Percentiles rank a stretch among this genome's conserved stretches.
Conservation (phyloP, 2,329 filamentous ascomycete genomes). For the Nemania sp. region DNA sequence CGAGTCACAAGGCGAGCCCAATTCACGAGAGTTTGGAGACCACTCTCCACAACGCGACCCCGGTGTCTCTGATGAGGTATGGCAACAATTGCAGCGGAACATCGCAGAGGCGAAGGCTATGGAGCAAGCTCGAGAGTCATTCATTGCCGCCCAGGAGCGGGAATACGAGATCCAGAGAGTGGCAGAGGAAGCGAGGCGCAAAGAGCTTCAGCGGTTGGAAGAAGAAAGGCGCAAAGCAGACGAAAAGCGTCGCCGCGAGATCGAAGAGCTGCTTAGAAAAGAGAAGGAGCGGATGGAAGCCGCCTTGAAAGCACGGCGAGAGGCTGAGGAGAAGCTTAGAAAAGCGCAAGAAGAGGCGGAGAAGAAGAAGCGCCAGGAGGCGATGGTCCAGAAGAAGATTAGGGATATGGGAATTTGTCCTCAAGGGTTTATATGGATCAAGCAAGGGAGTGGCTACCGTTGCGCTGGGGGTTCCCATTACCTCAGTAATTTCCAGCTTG, state of each 20-base stretch:
- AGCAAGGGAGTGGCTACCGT: slow-evolving; percentile 27
- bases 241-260: slow-evolving; percentile 15
- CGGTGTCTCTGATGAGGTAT: slow-evolving; percentile 24
- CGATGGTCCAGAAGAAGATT: slow-evolving; percentile 25
- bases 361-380: slow-evolving; percentile 24
- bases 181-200: slow-evolving; percentile 20
- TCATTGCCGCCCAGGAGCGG: slow-evolving; percentile 22
- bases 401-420: slow-evolving; percentile 30
- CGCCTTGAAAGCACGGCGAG: slow-evolving; percentile 17
- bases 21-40: neutral
- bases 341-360: slow-evolving; percentile 25
- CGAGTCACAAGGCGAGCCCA: neutral
- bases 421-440: slow-evolving; percentile 30
- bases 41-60: slow-evolving; percentile 17
- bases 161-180: slow-evolving; percentile 22
- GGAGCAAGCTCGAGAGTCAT: slow-evolving; percentile 19
- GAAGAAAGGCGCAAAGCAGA: slow-evolving; percentile 23
- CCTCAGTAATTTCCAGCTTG: slow-evolving; percentile 17
- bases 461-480: slow-evolving; percentile 34
- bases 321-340: slow-evolving; percentile 24
- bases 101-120: slow-evolving; percentile 18
- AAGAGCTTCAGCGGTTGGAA: slow-evolving; percentile 18
- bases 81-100: slow-evolving; percentile 21
- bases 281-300: slow-evolving; percentile 21
- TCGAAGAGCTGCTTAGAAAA: slow-evolving; percentile 23